Conservation (phyloP, 2,329 filamentous ascomycete species). For the Ophiostoma triangulosporum region DNA sequence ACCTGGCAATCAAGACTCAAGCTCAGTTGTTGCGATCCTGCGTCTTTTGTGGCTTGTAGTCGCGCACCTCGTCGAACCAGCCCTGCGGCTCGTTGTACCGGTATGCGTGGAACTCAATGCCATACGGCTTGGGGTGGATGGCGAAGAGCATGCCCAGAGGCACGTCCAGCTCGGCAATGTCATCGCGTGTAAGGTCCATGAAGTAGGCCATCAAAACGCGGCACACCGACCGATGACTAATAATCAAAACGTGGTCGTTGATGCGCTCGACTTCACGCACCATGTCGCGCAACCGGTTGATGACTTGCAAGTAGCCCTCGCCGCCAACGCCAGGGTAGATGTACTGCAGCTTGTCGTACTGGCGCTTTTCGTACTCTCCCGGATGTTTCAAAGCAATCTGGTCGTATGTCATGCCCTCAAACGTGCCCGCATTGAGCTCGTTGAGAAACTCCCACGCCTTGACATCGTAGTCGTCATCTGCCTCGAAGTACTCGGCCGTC, state of each 20-base stretch:
- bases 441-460: constrained; percentile 98
- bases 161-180: constrained; percentile 89
- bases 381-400: constrained; percentile 71
- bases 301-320: constrained; percentile 92
- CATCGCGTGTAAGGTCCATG: constrained; percentile 76
- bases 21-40: constrained; percentile 25
- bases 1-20: neutral
- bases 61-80: constrained; percentile 75
- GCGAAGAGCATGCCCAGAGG: constrained; percentile 89
- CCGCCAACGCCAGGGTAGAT: constrained; percentile 92
- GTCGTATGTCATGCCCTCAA: constrained; percentile 90
- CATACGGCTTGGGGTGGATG: constrained; percentile 94
- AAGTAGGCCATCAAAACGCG: constrained; percentile 94
- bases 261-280: constrained; percentile 96
- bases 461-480: constrained; percentile 85
- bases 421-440: constrained; percentile 82
- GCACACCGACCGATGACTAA: constrained; percentile 84
- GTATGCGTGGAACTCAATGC: constrained; percentile 93
- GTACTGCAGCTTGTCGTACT: constrained; percentile 82
- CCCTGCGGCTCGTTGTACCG: constrained; percentile 65
- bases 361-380: constrained; percentile 69
- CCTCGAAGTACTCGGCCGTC: constrained; percentile 77
- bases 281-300: constrained; percentile 86
- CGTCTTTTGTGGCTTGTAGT: constrained; percentile 61
- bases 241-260: constrained; percentile 85